Evolutionary conservation across 2,329 filamentous ascomycete species (phyloP), one percentile per base, ranked within the genome.

Genomic region (Orbilia javanica): DNA sequence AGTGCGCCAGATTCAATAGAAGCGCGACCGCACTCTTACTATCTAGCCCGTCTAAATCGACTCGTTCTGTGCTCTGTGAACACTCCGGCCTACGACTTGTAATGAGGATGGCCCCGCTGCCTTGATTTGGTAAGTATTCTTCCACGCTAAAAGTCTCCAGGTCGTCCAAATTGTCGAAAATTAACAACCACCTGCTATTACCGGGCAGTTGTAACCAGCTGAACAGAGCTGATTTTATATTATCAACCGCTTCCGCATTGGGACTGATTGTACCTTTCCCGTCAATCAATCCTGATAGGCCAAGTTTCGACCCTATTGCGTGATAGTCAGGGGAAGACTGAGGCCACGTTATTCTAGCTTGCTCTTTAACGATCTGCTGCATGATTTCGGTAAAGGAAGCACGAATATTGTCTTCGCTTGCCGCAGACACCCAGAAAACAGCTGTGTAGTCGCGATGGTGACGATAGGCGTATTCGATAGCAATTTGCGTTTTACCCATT

Each of bases 391-490:
- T 52, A 42, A 70, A 63, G 8, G 66, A 70, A 4, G 25, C 31
- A 18, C 29, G 66, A 20, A 63, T 70, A 0, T 11, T 71, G 11
- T 27, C n/a, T 48, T 66, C 69, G 22, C 64, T 79, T 36, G 50
- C 71, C 5, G 75, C 76, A 60, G 80, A 78, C 4, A 82, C 18
- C 80, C 80, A 82, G 73, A 82, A 81, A 18, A 82, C 50, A 10
- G 81, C 79, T 20, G 75, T 74, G 52, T 81, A 82, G 2, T 79
- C 39, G 6, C 70, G n/a, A 6, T 67, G 29, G 25, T 79, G 7
- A 31, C 76, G 44, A 34, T 53, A 66, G 4, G 46, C 46, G 27
- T 53, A 66, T 22, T 66, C 46, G 8, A 66, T 11, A 15, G 46
- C 63, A 13, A 18, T 39, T 39, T 66, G 63, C 4, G 63, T 66